Evolutionary conservation across 768 basidiomycete genomes (phyloP), one percentile per base, ranked within the genome.

Genomic region (Holtermanniella nyarrowii): DNA sequence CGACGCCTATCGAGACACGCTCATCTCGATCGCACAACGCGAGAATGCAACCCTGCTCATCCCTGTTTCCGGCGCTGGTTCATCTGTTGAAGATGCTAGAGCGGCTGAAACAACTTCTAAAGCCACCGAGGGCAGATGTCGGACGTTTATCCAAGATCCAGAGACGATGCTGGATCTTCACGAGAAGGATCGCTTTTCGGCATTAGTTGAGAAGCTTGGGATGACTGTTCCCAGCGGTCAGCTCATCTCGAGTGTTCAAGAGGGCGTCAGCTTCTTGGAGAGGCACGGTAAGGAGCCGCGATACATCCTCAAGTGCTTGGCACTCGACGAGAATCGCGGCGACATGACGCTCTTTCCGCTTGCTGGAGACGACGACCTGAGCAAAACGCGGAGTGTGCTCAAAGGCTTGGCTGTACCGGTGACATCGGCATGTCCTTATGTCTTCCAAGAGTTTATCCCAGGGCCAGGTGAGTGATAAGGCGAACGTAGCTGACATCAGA

Each of bases 401-500:
- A 50, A 65, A 22, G 53, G 57, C 3, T 39, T 69, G 48, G n/a
- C n/a, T n/a, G n/a, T n/a, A n/a, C 51, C 48, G 16, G 67, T 71
- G 24, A 59, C 50, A 5, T 48, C 55, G 31, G 55, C 62, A 24
- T 62, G 59, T 42, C 71, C 71, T 3, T 72, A 71, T 50, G 66
- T 70, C 26, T 61, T 72, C n/a, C 71, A 72, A 46, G 67, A 72
- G 51, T 71, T 62, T 52, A 66, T 72, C 27, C 56, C 63, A 5
- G 69, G 71, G 26, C 65, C 61, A 58, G 66, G 66, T 68, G 45
- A 63, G 63, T 47, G 2, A 11, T 48, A n/a, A 27, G 21, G 12
- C 25, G 20, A 27, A n/a, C n/a, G n/a, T n/a, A n/a, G 41, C 10
- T 22, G 2, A 24, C 18, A 37, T 4, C 20, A 62, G 69, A 71